Percentiles rank a stretch among this genome's conserved stretches.
phyloP scores from a whole-genome alignment of 176 grass and related monocot species.

The Phoenix roebelenii region DNA sequence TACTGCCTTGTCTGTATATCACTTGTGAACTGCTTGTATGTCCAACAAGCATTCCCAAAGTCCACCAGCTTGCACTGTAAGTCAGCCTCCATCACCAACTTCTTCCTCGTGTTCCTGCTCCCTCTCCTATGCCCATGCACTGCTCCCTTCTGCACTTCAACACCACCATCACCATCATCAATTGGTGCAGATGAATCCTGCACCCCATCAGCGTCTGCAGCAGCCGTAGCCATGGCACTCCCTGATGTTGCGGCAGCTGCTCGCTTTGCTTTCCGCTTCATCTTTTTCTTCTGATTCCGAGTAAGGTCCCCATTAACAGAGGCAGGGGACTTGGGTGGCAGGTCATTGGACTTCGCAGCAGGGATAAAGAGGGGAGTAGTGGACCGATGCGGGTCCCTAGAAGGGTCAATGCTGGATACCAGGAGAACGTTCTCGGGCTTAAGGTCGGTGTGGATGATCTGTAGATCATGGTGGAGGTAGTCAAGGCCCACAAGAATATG shows the following conservation, averaged over 20 bases:
- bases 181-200: conserved; percentile 23
- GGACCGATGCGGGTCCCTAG: conserved; percentile 72
- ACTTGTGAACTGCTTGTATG: conserved; percentile 95
- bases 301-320: conserved; percentile 52
- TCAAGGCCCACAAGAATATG: conserved; percentile 80
- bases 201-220: conserved; percentile 39
- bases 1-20: conserved; percentile 99
- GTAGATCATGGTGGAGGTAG: conserved; percentile 70
- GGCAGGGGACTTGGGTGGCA: conserved; percentile 22
- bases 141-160: conserved; percentile 25
- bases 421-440: conserved; percentile 98
- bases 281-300: conserved; percentile 92
- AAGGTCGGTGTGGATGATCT: conserved; percentile 95
- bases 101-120: conserved; percentile 57
- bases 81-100: conserved; percentile 68
- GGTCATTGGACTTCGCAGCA: conserved; percentile 30
- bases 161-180: conserved; percentile 37
- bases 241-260: conserved; percentile 48
- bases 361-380: conserved; percentile 42
- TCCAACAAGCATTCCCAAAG: conserved; percentile 99
- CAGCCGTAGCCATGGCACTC: conserved; percentile 22
- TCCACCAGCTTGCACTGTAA: conserved; percentile 91
- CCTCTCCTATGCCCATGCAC: conserved; percentile 42
- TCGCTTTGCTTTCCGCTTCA: conserved; percentile 72
- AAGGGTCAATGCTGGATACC: conserved; percentile 60